These are phyloP conservation scores for Hydnomerulius pinastri DNA, from an alignment of 768 basidiomycete species.

Conservation along the genomic window DNA sequence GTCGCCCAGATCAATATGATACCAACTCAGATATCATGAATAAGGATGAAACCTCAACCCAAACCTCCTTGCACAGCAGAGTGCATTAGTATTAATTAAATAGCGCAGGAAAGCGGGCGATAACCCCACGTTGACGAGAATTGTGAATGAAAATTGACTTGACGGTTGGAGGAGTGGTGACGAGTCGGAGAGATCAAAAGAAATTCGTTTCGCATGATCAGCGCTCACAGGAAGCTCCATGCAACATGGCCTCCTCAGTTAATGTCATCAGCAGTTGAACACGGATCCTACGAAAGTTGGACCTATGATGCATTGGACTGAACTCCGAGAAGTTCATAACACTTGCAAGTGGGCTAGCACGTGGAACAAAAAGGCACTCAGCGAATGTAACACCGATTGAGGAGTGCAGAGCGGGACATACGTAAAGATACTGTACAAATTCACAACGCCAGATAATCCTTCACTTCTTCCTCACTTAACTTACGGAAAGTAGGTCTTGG, in stretches of 20 bases:
- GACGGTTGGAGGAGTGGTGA: constrained; percentile 32
- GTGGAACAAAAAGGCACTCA: constrained; percentile 17
- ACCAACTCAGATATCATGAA: constrained; percentile 11
- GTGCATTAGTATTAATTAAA: constrained; percentile 29
- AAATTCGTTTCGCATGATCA: constrained; percentile 33
- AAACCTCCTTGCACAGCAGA: constrained; percentile 8
- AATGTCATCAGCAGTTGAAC: constrained; percentile 8
- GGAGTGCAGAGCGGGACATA: constrained; percentile 28
- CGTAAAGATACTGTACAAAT: constrained; percentile 33
- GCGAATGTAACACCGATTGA: constrained; percentile 9
- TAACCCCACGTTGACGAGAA: constrained; percentile 34
- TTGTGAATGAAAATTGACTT: constrained; percentile 27
- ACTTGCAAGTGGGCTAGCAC: constrained; percentile 5
- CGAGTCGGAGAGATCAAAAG: constrained; percentile 5
- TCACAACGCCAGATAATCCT: constrained; percentile 90
- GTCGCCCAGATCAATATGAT: constrained; percentile 15
- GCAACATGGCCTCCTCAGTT: constrained; percentile 4
- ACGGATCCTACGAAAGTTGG: constrained; percentile 3
- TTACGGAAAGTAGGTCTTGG: constrained; percentile 92
- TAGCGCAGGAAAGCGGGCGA: constrained; percentile 20
- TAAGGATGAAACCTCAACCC: constrained; percentile 13
- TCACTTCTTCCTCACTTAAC: constrained; percentile 93
- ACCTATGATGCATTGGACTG: constrained; percentile 1
- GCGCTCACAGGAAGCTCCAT: constrained; percentile 14
- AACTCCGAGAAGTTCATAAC: constrained; percentile 4